Conservation (phyloP, 441 rosid species). For the Biscutella auriculata region DNA sequence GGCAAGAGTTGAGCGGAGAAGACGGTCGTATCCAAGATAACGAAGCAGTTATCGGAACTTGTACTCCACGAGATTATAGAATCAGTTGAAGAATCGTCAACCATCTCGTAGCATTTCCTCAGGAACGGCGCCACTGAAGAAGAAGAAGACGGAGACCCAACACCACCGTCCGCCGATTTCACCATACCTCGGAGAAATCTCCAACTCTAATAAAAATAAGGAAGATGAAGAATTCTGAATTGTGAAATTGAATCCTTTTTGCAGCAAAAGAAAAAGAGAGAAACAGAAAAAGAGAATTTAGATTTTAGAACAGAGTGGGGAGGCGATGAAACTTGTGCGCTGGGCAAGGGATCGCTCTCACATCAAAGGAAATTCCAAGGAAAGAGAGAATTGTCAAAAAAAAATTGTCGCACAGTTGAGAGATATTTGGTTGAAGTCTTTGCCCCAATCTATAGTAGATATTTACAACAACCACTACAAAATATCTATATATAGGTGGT, state of each 20-base stretch:
- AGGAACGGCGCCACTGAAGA: slow-evolving; percentile 62
- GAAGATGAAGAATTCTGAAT: neutral
- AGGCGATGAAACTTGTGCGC: slow-evolving; percentile 17
- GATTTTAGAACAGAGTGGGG: neutral
- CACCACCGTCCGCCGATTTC: slow-evolving; percentile 43
- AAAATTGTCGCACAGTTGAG: too few relatives aligned
- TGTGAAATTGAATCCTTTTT: neutral
- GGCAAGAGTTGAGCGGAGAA: slow-evolving; percentile 70
- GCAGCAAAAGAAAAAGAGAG: neutral
- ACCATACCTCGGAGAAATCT: slow-evolving; percentile 34
- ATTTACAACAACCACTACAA: too few relatives aligned
- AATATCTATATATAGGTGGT: too few relatives aligned
- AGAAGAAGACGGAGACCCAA: slow-evolving; percentile 6
- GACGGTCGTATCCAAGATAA: slow-evolving; percentile 52
- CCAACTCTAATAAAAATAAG: neutral
- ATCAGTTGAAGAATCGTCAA: slow-evolving; percentile 58
- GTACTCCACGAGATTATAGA: slow-evolving; percentile 59
- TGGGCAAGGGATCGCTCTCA: slow-evolving; percentile 15
- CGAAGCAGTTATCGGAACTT: slow-evolving; percentile 38
- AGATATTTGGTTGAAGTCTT: neutral
- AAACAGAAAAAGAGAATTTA: neutral
- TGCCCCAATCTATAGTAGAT: too few relatives aligned
- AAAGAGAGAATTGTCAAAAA: neutral
- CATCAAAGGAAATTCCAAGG: slow-evolving; percentile 19
- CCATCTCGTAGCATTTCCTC: slow-evolving; percentile 84